Conservation (phyloP, 2,329 filamentous ascomycete genomes). For the Trichoderma arundinaceum region DNA sequence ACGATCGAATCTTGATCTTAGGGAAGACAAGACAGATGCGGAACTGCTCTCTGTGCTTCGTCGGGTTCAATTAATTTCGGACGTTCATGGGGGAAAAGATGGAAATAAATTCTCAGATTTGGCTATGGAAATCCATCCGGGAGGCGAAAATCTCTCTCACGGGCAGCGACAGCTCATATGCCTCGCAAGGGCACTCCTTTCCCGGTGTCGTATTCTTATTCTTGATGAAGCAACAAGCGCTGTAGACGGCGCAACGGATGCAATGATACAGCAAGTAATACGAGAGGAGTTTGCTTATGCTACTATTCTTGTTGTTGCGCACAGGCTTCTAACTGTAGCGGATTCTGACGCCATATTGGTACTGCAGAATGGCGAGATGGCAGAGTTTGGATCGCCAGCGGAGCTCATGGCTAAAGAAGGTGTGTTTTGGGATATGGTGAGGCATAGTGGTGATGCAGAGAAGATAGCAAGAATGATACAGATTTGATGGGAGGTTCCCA, state of each 20-base stretch:
- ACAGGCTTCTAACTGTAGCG: conserved; percentile 25
- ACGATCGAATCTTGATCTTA: conserved; percentile 22
- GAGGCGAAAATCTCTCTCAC: conserved; percentile 18
- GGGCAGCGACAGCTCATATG: conserved; percentile 31
- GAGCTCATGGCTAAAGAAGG: conserved; percentile 7
- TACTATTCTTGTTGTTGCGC: conserved; percentile 31
- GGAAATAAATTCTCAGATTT: not conserved
- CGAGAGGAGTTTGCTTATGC: conserved; percentile 12
- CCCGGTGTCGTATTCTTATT: not conserved
- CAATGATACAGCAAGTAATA: conserved; percentile 22
- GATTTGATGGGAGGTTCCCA: too few relatives aligned
- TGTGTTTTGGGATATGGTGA: conserved; percentile 22
- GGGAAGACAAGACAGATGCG: not conserved
- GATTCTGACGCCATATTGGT: conserved; percentile 28
- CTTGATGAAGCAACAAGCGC: conserved; percentile 32
- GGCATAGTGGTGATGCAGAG: conserved; percentile 4
- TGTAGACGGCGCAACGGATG: conserved; percentile 26
- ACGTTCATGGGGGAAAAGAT: not conserved
- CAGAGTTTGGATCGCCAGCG: conserved; percentile 14
- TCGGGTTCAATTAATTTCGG: not conserved
- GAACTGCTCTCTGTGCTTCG: not conserved
- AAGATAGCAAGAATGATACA: not conserved
- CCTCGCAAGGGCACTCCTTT: conserved; percentile 27
- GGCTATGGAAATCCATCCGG: not conserved
- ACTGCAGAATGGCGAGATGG: conserved; percentile 21